Conservation (phyloP, 2,329 filamentous ascomycete species). For the Hymenoscyphus fraxineus region DNA sequence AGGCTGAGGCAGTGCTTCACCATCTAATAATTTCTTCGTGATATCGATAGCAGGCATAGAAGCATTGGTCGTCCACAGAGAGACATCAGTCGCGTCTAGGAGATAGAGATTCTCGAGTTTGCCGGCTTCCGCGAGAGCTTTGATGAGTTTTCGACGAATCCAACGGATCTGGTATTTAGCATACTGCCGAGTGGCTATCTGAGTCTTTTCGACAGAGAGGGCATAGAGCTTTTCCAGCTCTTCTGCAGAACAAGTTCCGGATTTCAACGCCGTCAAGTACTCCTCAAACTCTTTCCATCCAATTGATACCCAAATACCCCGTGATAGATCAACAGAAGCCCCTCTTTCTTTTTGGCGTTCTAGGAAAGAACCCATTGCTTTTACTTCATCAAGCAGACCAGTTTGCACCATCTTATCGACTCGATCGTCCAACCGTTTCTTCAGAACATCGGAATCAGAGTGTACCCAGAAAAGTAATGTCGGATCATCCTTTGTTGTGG, state of each 20-base stretch:
- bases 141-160: slow-evolving; percentile 80
- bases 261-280: slow-evolving; percentile 54
- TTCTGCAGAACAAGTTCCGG: slow-evolving; percentile 27
- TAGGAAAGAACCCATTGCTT: slow-evolving; percentile 48
- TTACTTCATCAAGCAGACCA: slow-evolving; percentile 62
- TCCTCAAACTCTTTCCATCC: slow-evolving; percentile 87
- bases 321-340: slow-evolving; percentile 61
- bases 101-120: slow-evolving; percentile 64
- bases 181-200: slow-evolving; percentile 82
- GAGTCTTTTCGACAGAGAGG: slow-evolving; percentile 68
- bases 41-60: slow-evolving; percentile 60
- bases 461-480: slow-evolving; percentile 79
- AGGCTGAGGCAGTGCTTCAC: slow-evolving; percentile 40
- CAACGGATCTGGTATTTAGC: slow-evolving; percentile 80
- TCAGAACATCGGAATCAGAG: slow-evolving; percentile 64
- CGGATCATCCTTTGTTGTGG: slow-evolving; percentile 26
- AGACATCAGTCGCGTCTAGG: slow-evolving; percentile 71
- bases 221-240: slow-evolving; percentile 54
- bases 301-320: slow-evolving; percentile 95
- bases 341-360: slow-evolving; percentile 44
- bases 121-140: slow-evolving; percentile 55
- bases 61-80: slow-evolving; percentile 60
- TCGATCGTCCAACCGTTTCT: slow-evolving; percentile 67
- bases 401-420: slow-evolving; percentile 78
- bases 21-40: slow-evolving; percentile 59